A percentile compares a stretch with the other conserved stretches of the same genome.
Conservation (phyloP, 169 alveolate genomes). For the Plasmodium inui region DNA sequence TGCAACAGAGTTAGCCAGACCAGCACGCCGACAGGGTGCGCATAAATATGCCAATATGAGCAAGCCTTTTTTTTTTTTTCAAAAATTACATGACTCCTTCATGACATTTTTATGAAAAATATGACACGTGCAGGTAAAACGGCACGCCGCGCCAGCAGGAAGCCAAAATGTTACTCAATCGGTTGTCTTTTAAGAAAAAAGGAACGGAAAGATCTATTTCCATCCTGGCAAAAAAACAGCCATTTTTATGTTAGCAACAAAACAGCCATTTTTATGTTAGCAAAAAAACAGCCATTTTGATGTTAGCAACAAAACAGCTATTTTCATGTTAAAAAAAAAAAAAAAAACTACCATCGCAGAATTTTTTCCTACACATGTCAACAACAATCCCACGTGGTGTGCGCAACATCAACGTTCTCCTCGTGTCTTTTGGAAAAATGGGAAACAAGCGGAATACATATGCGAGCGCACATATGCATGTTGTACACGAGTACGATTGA, state of each 20-base stretch:
- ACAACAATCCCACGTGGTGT: constrained; percentile 3
- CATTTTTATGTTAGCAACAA: not conserved
- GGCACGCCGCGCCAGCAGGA: not conserved
- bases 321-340: constrained; percentile 9
- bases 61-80: not conserved
- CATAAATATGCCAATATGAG: not conserved
- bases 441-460: not conserved
- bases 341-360: constrained; percentile 4
- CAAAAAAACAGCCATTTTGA: not conserved
- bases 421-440: constrained; percentile 9
- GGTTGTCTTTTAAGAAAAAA: not conserved
- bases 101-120: not conserved
- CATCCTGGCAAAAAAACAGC: not conserved
- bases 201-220: not conserved
- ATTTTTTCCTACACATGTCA: constrained; percentile 13
- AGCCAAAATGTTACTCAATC: not conserved
- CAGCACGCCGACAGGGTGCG: not conserved
- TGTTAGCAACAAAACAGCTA: not conserved
- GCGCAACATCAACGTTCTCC: not conserved
- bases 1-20: not conserved
- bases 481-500: not conserved
- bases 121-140: constrained; percentile 3
- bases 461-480: not conserved
- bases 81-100: not conserved
- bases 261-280: not conserved